Evolutionary conservation across 75 land plant genomes (phyloP).

Genomic region (Pseudotsuga menziesii): DNA sequence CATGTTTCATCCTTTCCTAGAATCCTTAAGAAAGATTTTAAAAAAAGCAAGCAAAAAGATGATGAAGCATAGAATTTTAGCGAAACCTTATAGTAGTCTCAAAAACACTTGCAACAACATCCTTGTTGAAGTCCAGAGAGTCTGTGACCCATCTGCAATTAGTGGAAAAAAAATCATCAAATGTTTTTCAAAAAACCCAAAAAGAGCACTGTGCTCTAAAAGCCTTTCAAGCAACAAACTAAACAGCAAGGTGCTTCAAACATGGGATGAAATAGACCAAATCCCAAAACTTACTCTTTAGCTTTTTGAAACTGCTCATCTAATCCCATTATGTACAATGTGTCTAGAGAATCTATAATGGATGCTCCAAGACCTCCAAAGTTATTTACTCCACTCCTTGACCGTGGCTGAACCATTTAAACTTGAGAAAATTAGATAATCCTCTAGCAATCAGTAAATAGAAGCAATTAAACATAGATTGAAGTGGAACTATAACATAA

Average conservation of each 20-base stretch:
- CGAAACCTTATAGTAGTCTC: conserved; percentile 98
- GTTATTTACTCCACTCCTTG: conserved; percentile 76
- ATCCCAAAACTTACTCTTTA: conserved; percentile 66
- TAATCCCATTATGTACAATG: conserved; percentile 94
- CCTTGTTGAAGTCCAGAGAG: conserved; percentile 85
- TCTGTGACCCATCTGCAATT: conserved; percentile 87
- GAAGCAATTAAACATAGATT: neutral
- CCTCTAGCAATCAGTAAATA: neutral
- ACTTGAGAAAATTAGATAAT: neutral
- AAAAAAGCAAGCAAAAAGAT: neutral
- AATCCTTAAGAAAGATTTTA: neutral
- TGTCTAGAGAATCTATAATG: conserved; percentile 88
- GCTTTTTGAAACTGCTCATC: conserved; percentile 83
- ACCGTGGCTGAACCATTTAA: conserved; percentile 56
- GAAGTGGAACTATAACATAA: neutral
- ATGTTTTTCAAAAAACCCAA: neutral
- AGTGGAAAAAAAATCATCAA: neutral
- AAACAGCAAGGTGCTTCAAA: conserved; percentile 3
- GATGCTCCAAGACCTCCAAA: conserved; percentile 99
- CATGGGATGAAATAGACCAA: too few species aligned
- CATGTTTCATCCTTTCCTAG: neutral
- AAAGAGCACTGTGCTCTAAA: neutral
- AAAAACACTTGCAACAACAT: conserved; percentile 92
- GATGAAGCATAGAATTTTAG: neutral
- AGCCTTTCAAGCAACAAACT: neutral